These are phyloP conservation scores for Tremellales sp. DNA, from an alignment of 1,284 basidiomycete genomes.

Conservation along the genomic window DNA sequence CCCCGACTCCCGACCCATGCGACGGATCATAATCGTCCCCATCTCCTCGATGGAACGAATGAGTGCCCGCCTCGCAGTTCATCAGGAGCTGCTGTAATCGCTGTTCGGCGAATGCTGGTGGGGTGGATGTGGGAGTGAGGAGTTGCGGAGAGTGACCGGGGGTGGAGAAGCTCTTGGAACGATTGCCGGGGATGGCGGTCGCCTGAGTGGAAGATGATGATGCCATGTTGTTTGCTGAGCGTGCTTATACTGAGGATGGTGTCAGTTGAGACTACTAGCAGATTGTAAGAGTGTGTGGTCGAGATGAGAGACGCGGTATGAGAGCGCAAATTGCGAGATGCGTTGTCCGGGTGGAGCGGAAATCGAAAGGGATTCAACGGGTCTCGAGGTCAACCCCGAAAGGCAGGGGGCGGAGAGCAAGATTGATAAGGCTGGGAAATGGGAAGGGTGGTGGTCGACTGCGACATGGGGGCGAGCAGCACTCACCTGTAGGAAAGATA, in stretches of 20 bases:
- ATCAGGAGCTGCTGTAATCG: constrained; percentile 26
- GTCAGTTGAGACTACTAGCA: background rate
- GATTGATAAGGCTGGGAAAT: too few relatives aligned
- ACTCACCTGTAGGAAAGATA: too few relatives aligned
- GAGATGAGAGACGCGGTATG: background rate
- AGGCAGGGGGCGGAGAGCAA: too few relatives aligned
- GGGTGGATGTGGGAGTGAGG: background rate
- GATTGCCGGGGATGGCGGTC: background rate
- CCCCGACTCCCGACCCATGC: too few relatives aligned
- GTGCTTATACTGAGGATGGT: background rate
- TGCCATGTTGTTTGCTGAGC: background rate
- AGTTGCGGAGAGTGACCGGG: background rate
- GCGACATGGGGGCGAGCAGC: too few relatives aligned
- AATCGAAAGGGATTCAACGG: too few relatives aligned
- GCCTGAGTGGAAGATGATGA: background rate
- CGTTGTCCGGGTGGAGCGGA: background rate
- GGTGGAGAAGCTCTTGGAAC: background rate
- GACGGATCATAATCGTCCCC: constrained; percentile 8
- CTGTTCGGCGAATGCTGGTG: constrained; percentile 10
- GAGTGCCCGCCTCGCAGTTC: constrained; percentile 29
- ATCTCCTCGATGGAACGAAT: constrained; percentile 25
- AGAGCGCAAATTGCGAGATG: background rate
- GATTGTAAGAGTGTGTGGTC: background rate
- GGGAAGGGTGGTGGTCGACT: too few relatives aligned
- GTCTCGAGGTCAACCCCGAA: too few relatives aligned